Evolutionary conservation across 176 grass and related monocot species (phyloP).

Genomic region (Triticum monococcum): DNA sequence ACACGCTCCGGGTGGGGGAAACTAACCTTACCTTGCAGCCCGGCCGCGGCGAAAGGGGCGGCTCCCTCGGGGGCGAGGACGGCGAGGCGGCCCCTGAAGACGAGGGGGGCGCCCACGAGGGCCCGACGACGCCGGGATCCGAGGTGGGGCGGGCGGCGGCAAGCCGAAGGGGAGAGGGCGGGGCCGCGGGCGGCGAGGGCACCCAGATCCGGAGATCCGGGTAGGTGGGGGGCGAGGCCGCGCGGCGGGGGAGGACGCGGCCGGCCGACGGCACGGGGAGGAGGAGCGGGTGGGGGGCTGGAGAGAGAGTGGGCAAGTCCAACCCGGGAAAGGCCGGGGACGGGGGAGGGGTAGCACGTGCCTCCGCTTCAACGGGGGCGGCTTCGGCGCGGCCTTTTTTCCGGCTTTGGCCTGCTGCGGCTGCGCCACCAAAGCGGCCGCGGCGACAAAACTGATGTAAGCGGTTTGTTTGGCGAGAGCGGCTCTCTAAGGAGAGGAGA

Average conservation of each 20-base stretch:
- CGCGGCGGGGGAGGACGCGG: not conserved
- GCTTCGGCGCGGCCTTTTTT: not conserved
- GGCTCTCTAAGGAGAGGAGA: no score
- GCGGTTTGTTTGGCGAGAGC: no score
- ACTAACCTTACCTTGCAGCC: not conserved
- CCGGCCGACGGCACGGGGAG: not conserved
- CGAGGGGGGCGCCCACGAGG: not conserved
- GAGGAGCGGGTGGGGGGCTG: not conserved
- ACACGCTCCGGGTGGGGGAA: not conserved
- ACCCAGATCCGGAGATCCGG: not conserved
- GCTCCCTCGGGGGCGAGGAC: no score
- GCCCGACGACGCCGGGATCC: not conserved
- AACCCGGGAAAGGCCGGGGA: not conserved
- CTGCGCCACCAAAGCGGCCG: no score
- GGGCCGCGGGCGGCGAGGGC: not conserved
- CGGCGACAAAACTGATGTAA: no score
- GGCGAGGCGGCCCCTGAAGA: not conserved
- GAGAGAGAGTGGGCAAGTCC: constrained; percentile 3
- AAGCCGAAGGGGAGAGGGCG: not conserved
- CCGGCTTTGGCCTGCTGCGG: no score
- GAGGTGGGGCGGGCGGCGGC: not conserved
- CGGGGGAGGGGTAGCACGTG: not conserved
- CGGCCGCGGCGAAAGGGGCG: not conserved
- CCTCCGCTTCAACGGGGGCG: no score
- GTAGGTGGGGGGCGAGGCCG: not conserved